Evolutionary conservation across 805 yeast genomes (phyloP), one percentile per base, ranked within the genome.

Genomic region (Yarrowia yakushimensis): DNA sequence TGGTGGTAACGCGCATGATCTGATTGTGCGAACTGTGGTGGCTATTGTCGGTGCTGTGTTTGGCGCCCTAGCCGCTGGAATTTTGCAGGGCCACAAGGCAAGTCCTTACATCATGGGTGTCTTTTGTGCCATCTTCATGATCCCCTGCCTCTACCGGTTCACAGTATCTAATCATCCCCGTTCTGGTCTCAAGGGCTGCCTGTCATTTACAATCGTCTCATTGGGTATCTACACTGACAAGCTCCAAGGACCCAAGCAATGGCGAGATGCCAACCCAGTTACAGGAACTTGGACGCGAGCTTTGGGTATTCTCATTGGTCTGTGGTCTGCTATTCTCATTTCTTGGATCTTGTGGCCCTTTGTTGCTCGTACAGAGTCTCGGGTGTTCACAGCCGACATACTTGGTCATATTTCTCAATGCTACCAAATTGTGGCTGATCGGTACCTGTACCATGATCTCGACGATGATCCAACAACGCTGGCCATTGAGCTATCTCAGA

Each of bases 271-370:
- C n/a, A 30, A 55, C 28, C 46, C 48, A 10, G 48, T 41, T n/a
- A 55, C 46, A 2, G 46, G 48, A 43, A 71, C 78, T 0, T 79
- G 82, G 82, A 69, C 73, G 0, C 72, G 77, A 0, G 73, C 78
- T 7, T 42, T 78, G 2, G 71, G 79, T 4, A 66, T 79, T 0
- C 64, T 78, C 12, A 71, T 80, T n/a, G 78, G 81, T 13, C 66
- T 79, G 12, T 23, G 72, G 9, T 63, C 74, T 0, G 70, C 82
- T 0, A 70, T 78, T 25, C 66, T 76, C 1, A 68, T 77, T 6
- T 78, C 77, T 62, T 79, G 82, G 81, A 48, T 79, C 0, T 67
- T 80, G 13, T 80, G 83, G 82, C 80, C 84, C 1, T 79, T 78
- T 66, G 73, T 73, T 22, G 80, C 83, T 3, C 74, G 78, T 41